Base-by-base conservation (phyloP, 306 rosid species). In the Coriaria nepalensis region DNA sequence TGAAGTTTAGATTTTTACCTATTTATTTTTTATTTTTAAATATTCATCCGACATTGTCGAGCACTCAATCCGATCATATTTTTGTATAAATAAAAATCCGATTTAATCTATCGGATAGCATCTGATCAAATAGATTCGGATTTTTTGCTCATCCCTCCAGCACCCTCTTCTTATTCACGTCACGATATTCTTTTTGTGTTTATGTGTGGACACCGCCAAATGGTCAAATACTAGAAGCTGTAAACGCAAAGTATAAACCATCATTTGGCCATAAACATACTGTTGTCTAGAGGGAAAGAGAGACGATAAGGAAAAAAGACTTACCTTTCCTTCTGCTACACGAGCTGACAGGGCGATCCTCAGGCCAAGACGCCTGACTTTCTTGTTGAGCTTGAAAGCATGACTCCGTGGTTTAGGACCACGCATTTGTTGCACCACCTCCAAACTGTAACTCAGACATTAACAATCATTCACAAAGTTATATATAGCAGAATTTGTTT, bases 321-420 rank as follows among this genome's bases (percentile, higher is more conserved):
- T 68, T 69, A 62, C 98, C 96, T 92, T 92, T 77, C 94, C 98
- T 82, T 92, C 94, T 29, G 96, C 98, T 33, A 79, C 98, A 37
- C 86, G 88, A 57, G 94, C 93, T 40, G 94, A 70, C 60, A 92
- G 64, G 71, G 93, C 96, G 66, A 92, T 68, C 80, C 61, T 85
- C 67, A 85, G 67, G 49, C 98, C 96, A 41, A 84, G 70, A 50
- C 86, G 82, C 34, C 95, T 78, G 54, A 90, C 94, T 75, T 90
- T 82, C 75, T 85, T 85, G 69, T 82, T 85, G 55, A 79, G 66
- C 82, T 90, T 90, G 65, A 85, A 64, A 52, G 92, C 98, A 73
- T 92, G 96, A 74, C 98, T 85, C 54, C 96, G 77, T 0, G 98
- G 96, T 66, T 85, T 85, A 43, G 93, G 98, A 15, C 98, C 98